Evolutionary conservation across 768 basidiomycete species (phyloP).

Genomic region (Terana coerulea): DNA sequence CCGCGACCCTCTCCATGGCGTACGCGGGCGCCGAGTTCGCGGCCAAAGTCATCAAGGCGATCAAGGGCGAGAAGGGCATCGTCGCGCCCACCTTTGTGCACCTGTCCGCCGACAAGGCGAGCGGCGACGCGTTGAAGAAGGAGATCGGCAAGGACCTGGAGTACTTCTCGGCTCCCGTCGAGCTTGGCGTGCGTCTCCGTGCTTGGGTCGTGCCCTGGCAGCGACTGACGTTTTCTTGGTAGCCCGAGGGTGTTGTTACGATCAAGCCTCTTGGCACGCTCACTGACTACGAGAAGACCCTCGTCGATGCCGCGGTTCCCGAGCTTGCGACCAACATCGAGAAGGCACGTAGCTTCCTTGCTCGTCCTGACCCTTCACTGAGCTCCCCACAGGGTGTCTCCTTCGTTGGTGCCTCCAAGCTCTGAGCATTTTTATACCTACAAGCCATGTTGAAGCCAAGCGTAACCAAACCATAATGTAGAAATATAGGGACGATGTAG

Average conservation of each 20-base stretch:
- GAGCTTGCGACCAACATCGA: slow-evolving; percentile 75
- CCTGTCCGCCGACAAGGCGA: slow-evolving; percentile 65
- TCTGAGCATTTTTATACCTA: slow-evolving; percentile 13
- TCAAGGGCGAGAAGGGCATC: slow-evolving; percentile 87
- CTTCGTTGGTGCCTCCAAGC: slow-evolving; percentile 26
- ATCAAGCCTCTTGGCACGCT: slow-evolving; percentile 79
- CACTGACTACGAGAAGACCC: slow-evolving; percentile 65
- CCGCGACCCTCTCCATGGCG: slow-evolving; percentile 96
- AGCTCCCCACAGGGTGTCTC: slow-evolving; percentile 22
- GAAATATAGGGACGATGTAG: neutral
- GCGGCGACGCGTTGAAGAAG: slow-evolving; percentile 69
- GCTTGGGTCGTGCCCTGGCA: neutral
- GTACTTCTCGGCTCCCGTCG: slow-evolving; percentile 87
- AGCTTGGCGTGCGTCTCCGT: slow-evolving; percentile 72
- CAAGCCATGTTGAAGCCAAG: neutral
- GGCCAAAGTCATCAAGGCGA: slow-evolving; percentile 72
- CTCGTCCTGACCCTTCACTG: neutral
- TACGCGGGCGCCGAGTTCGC: slow-evolving; percentile 93
- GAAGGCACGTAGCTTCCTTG: slow-evolving; percentile 38
- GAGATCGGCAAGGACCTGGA: slow-evolving; percentile 75
- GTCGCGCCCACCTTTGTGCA: slow-evolving; percentile 82
- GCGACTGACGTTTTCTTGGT: slow-evolving; percentile 8
- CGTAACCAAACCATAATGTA: neutral
- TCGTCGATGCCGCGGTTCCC: slow-evolving; percentile 76
- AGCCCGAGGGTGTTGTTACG: slow-evolving; percentile 80